These are phyloP conservation scores for Tolypocladium tropicale DNA, from an alignment of 2,329 filamentous ascomycete genomes.

Conservation along the genomic window DNA sequence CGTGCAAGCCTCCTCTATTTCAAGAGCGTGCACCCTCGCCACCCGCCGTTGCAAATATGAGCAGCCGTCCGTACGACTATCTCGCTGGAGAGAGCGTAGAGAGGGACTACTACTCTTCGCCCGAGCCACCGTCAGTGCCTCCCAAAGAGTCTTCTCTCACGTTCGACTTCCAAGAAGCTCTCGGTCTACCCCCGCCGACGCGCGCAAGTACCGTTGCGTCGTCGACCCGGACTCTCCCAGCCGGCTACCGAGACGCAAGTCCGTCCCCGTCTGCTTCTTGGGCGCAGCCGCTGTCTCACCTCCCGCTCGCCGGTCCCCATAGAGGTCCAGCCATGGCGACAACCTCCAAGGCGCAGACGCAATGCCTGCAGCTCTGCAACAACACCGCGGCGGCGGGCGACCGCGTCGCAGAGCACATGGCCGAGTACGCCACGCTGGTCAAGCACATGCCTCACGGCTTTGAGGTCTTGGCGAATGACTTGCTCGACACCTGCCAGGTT, in stretches of 20 bases:
- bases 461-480: constrained; percentile 51
- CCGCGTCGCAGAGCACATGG: constrained; percentile 52
- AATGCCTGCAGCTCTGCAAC: constrained; percentile 36
- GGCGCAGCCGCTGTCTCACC: neutral
- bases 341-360: constrained; percentile 17
- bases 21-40: neutral
- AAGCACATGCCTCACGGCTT: constrained; percentile 46
- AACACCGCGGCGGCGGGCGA: constrained; percentile 51
- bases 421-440: constrained; percentile 50
- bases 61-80: neutral
- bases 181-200: constrained; percentile 1
- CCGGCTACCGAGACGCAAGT: neutral
- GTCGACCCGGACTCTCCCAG: neutral
- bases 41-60: neutral
- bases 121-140: constrained; percentile 1
- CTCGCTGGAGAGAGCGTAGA: neutral
- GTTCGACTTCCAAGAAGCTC: constrained; percentile 4
- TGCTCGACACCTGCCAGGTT: constrained; percentile 56
- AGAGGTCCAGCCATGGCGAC: constrained; percentile 3
- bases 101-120: neutral
- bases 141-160: constrained; percentile 3
- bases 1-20: neutral
- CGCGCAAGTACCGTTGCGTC: neutral
- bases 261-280: neutral
- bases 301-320: neutral